A percentile compares a stretch with the other conserved stretches of the same genome.
Evolutionary conservation across 306 rosid genomes (phyloP).

Genomic region (Abrus pulchellus): DNA sequence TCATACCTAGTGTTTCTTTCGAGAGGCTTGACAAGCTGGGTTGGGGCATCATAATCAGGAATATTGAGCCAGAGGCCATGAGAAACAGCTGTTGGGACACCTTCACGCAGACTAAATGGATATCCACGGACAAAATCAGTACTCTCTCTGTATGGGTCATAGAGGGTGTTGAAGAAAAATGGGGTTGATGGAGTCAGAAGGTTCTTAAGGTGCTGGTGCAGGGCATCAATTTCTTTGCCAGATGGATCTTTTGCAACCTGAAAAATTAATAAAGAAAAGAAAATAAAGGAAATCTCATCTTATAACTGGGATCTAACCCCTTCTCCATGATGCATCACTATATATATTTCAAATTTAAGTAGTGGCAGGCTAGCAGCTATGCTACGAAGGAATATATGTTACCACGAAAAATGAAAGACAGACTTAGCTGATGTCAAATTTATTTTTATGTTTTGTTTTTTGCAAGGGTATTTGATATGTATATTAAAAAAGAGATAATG

Average conservation of each 20-base stretch:
- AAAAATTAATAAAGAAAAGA: background rate
- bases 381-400: too few relatives aligned
- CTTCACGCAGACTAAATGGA: conserved; percentile 82
- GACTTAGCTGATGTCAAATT: too few relatives aligned
- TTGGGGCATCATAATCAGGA: conserved; percentile 92
- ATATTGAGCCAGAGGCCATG: conserved; percentile 93
- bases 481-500: too few relatives aligned
- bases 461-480: too few relatives aligned
- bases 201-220: conserved; percentile 85
- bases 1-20: conserved; percentile 79
- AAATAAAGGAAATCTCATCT: too few relatives aligned
- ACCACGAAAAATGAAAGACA: too few relatives aligned
- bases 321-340: too few relatives aligned
- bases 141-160: conserved; percentile 88
- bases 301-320: too few relatives aligned
- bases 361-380: too few relatives aligned
- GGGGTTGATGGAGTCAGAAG: conserved; percentile 80
- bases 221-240: conserved; percentile 79
- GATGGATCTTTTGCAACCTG: conserved; percentile 89
- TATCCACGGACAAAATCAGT: conserved; percentile 89
- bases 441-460: too few relatives aligned
- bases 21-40: conserved; percentile 88
- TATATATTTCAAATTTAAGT: too few relatives aligned
- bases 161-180: conserved; percentile 82
- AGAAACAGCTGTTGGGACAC: conserved; percentile 80